phyloP scores from a whole-genome alignment of 2,329 filamentous ascomycete genomes.

The Domatiomyces catenatus region DNA sequence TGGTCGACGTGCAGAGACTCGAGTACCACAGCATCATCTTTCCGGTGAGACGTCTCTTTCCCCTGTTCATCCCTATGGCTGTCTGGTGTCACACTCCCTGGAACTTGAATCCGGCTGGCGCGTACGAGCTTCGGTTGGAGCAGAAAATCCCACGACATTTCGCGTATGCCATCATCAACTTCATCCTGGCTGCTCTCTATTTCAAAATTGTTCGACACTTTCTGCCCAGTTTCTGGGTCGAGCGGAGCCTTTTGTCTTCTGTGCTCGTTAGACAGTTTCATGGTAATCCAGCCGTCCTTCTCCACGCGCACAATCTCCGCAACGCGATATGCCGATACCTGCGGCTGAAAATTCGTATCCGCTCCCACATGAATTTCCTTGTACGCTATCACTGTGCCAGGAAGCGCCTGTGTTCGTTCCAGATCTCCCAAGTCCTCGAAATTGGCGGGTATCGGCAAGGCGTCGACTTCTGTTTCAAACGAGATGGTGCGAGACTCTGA shows the following conservation, averaged over 20 bases:
- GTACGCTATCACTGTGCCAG: slow-evolving; percentile 30
- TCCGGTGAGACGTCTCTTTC: not conserved
- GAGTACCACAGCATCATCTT: not conserved
- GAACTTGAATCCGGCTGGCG: slow-evolving; percentile 17
- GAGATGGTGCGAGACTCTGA: not conserved
- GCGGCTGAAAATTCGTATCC: slow-evolving; percentile 32
- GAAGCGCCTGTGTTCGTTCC: slow-evolving; percentile 20
- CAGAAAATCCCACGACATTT: slow-evolving; percentile 46
- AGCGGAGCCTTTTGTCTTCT: not conserved
- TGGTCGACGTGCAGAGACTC: not conserved
- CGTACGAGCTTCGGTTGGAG: slow-evolving; percentile 52
- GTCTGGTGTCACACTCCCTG: slow-evolving; percentile 20
- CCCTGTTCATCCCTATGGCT: slow-evolving; percentile 22
- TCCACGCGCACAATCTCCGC: slow-evolving; percentile 46
- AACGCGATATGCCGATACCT: slow-evolving; percentile 42
- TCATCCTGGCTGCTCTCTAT: slow-evolving; percentile 39
- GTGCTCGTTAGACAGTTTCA: slow-evolving; percentile 52
- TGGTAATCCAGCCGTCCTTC: slow-evolving; percentile 39
- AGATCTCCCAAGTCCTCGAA: slow-evolving; percentile 44
- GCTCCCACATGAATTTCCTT: slow-evolving; percentile 33
- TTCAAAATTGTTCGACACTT: slow-evolving; percentile 66
- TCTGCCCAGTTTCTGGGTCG: slow-evolving; percentile 52
- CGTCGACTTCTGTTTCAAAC: slow-evolving; percentile 6
- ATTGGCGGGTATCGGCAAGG: slow-evolving; percentile 35
- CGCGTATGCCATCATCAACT: slow-evolving; percentile 46